These are phyloP conservation scores for Hamamelis virginiana DNA, from an alignment of 164 flowering plant genomes.

Conservation along the genomic window DNA sequence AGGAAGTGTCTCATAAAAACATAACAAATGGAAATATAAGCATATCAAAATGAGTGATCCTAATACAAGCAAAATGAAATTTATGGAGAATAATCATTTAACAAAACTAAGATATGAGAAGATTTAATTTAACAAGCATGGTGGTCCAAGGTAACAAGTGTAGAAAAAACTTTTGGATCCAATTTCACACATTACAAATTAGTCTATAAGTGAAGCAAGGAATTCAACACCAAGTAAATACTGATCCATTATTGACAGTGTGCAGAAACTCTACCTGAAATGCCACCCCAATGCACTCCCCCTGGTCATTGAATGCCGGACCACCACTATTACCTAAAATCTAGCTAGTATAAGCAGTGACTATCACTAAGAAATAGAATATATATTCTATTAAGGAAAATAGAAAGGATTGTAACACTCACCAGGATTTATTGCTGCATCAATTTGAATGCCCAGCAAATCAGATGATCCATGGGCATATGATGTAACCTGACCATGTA, in stretches of 20 bases:
- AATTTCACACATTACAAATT: background rate
- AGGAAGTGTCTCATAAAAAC: constrained; percentile 31
- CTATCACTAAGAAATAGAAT: constrained; percentile 1
- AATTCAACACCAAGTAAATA: background rate
- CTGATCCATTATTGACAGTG: constrained; percentile 2
- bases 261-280: constrained; percentile 73
- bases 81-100: background rate
- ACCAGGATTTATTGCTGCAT: constrained; percentile 99
- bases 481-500: constrained; percentile 75
- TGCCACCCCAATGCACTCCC: constrained; percentile 98
- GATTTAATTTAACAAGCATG: background rate
- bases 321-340: constrained; percentile 97
- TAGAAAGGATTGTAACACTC: constrained; percentile 16
- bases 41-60: background rate
- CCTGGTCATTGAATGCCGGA: constrained; percentile 95
- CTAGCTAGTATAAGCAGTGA: constrained; percentile 26
- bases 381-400: background rate
- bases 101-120: constrained; percentile 1
- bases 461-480: constrained; percentile 97
- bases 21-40: background rate
- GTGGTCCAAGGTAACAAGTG: background rate
- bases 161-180: background rate
- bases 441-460: constrained; percentile 95
- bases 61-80: background rate
- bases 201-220: background rate